These are phyloP conservation scores for Fusarium xylarioides DNA, from an alignment of 2,329 filamentous ascomycete genomes.

Conservation along the genomic window DNA sequence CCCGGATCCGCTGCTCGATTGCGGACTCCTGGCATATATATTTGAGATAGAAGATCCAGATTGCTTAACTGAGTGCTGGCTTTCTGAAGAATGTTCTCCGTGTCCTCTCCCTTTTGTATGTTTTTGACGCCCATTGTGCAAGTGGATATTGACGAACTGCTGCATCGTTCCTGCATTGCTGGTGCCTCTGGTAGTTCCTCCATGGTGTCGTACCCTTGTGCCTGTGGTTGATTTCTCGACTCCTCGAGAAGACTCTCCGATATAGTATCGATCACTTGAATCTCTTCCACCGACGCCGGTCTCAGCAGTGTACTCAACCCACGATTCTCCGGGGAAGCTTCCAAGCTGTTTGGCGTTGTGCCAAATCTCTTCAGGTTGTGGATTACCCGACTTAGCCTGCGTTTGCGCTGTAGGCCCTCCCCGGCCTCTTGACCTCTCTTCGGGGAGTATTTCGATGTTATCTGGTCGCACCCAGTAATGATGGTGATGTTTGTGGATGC, in stretches of 20 bases:
- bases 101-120: not conserved
- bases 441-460: constrained; percentile 27
- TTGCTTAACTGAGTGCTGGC: not conserved
- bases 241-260: constrained; percentile 30
- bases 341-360: constrained; percentile 26
- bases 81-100: not conserved
- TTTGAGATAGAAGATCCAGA: not conserved
- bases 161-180: constrained; percentile 17
- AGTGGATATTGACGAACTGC: constrained; percentile 43
- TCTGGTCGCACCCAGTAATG: constrained; percentile 65
- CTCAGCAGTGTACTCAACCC: constrained; percentile 43
- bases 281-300: constrained; percentile 9
- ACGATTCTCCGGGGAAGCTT: constrained; percentile 28
- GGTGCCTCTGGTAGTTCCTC: not conserved
- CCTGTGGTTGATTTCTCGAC: constrained; percentile 22
- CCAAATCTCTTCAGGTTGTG: constrained; percentile 37
- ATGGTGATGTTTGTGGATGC: constrained; percentile 68
- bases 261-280: constrained; percentile 46
- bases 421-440: not conserved
- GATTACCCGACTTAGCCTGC: constrained; percentile 24
- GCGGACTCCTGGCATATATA: not conserved
- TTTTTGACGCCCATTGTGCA: constrained; percentile 20
- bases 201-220: constrained; percentile 4
- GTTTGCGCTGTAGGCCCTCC: constrained; percentile 5
- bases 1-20: constrained; percentile 9